Percentiles rank a stretch among this genome's conserved stretches.
These are phyloP conservation scores for Rhizopus arrhizus DNA, from an alignment of 371 early-diverging fungal genomes.

Conservation along the genomic window DNA sequence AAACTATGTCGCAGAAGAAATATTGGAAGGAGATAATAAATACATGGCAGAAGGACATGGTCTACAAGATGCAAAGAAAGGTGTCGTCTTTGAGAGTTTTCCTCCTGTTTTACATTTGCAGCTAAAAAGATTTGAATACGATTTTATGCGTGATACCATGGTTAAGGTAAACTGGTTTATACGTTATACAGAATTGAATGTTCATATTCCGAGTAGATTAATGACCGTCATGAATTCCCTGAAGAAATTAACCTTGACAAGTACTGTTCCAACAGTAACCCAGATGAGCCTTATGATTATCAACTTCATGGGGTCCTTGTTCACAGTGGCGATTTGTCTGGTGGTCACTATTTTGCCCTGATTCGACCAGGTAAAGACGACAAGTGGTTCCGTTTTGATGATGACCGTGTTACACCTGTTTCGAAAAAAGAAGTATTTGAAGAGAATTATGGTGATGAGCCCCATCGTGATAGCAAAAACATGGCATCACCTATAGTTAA, in stretches of 20 bases:
- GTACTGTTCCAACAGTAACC: slow-evolving; percentile 74
- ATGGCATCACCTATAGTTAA: slow-evolving; percentile 23
- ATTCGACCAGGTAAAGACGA: slow-evolving; percentile 79
- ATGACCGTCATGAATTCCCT: slow-evolving; percentile 98
- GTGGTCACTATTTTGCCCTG: slow-evolving; percentile 98
- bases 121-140: slow-evolving; percentile 98
- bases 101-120: slow-evolving; percentile 98
- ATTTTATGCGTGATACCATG: slow-evolving; percentile 89
- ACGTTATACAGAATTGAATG: slow-evolving; percentile 2
- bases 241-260: slow-evolving; percentile 86
- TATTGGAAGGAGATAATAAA: slow-evolving; percentile 97
- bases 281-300: slow-evolving; percentile 77
- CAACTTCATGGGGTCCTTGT: slow-evolving; percentile 93
- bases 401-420: slow-evolving; percentile 92
- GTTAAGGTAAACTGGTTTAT: slow-evolving; percentile 72
- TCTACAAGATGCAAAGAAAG: slow-evolving; percentile 95
- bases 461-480: slow-evolving; percentile 12
- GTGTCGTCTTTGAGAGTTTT: slow-evolving; percentile 91
- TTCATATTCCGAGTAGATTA: slow-evolving; percentile 62
- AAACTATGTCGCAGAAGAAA: slow-evolving; percentile 88
- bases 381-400: slow-evolving; percentile 96
- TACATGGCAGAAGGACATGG: slow-evolving; percentile 97
- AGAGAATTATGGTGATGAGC: slow-evolving; percentile 94
- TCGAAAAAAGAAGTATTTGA: slow-evolving; percentile 89
- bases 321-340: slow-evolving; percentile 94